Base-by-base conservation (phyloP, 176 grass and related monocot species). In the Carex parvula region DNA sequence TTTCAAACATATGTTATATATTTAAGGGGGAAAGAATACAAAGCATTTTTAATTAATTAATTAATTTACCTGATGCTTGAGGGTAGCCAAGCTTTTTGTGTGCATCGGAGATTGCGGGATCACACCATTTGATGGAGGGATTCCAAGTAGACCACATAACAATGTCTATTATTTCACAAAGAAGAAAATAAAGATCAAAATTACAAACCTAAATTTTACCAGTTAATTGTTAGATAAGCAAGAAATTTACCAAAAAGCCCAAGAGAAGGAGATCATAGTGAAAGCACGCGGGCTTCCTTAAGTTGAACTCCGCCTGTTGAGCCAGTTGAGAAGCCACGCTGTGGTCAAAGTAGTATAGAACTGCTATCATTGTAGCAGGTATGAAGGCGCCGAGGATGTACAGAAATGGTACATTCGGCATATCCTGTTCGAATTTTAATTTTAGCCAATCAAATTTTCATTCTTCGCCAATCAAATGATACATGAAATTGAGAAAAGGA, bases 31-130 rank as follows among this genome's bases (percentile, higher is more conserved):
- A 85, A 46, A 41, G 63, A 35, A 71, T 42, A n/a, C 76, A 2
- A 79, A 33, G 8, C 65, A 50, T 16, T 82, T n/a, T 48, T 48
- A 20, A 52, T 74, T 39, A 37, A 79, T 62, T 60, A 22, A 86
- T 58, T 55, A 4, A 76, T 63, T 87, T 83, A 99, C 97, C 55
- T 96, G 93, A 87, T 99, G 97, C 66, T 99, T 99, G 84, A 99
- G 93, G 84, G 97, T 99, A 79, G 97, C 93, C 86, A 99, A 85
- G 68, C 97, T 94, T 83, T 99, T 99, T 12, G 97, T 99, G 83
- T 99, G 97, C 97, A 99, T 99, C 14, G 97, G 97, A 44, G 97
- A 99, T 41, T 99, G 97, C 30, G 97, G 97, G 79, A 99, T 99
- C 58, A 99, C 97, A 63, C 97, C 97, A 89, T 99, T 99, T n/a